Percentiles rank a stretch among this genome's conserved stretches.
Evolutionary conservation across 2,329 filamentous ascomycete genomes (phyloP).

Genomic region (Ophiostoma piceae): DNA sequence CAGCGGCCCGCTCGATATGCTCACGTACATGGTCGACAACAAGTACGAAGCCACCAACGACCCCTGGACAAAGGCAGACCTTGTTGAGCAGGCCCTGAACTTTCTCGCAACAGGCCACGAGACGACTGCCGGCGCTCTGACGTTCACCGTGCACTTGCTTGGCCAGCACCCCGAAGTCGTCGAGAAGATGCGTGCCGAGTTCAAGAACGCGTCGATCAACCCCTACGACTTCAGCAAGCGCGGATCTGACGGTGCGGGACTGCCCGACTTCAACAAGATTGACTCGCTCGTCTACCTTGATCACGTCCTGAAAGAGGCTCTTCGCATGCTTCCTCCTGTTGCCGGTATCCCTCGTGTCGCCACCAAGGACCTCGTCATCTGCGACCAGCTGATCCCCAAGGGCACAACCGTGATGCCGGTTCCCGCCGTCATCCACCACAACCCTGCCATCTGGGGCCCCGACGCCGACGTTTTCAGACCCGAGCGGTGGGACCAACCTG

Average conservation of each 20-base stretch:
- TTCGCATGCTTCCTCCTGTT: constrained; percentile 30
- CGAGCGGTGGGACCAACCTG: constrained; percentile 29
- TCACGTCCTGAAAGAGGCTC: constrained; percentile 35
- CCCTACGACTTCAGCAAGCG: neutral
- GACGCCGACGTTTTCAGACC: constrained; percentile 30
- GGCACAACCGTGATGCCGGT: constrained; percentile 29
- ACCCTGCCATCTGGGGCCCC: constrained; percentile 30
- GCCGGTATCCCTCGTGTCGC: constrained; percentile 28
- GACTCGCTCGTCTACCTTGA: constrained; percentile 34
- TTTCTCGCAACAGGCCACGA: constrained; percentile 35
- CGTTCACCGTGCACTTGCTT: constrained; percentile 35
- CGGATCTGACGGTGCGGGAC: neutral
- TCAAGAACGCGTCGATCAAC: neutral
- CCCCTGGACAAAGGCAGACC: constrained; percentile 18
- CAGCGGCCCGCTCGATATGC: constrained; percentile 25
- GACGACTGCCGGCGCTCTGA: constrained; percentile 33
- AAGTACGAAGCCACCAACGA: constrained; percentile 7
- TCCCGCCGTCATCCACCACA: constrained; percentile 27
- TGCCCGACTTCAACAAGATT: constrained; percentile 18
- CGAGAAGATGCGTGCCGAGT: constrained; percentile 30
- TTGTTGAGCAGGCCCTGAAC: constrained; percentile 29
- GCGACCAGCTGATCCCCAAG: constrained; percentile 29
- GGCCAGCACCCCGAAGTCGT: constrained; percentile 34
- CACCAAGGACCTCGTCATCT: constrained; percentile 27
- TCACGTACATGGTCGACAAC: constrained; percentile 32